Base-by-base conservation (phyloP, 208 protist genomes). In the Leishmania tarentolae region DNA sequence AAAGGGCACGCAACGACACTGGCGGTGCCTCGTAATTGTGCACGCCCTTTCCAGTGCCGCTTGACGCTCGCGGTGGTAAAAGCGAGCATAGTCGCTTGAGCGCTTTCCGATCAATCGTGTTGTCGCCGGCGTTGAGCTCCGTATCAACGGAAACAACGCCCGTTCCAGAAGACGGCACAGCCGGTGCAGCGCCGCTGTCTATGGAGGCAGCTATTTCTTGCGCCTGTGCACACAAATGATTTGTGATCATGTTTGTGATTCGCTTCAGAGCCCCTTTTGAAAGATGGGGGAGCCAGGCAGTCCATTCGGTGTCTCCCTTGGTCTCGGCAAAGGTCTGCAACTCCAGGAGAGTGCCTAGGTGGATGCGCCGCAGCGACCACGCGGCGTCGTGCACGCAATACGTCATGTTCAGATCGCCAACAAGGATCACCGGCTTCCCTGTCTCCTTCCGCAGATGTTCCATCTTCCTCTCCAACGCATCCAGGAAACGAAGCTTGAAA, bases 341-440 rank as follows among this genome's bases (percentile, higher is more conserved):
- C 66, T 83, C 61, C 53, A 87, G 65, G 19, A 89, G 85, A 28
- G 72, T 79, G 40, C 74, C 78, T 4, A 97, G 84, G 81, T 90
- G 85, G 4, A 97, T 65, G 50, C 94, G 89, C 35, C 92, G 90
- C 65, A 96, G 85, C 1, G 81, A 87, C 92, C 92, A 97, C 73
- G 83, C 86, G 40, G 88, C 89, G 79, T 98, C 95, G 50, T 94
- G 83, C 0, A 91, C 78, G 31, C 91, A 88, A 69, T 96, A 97
- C 3, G 95, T 95, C 82, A 93, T 89, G 87, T 98, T 98, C 47
- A 98, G 69, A 77, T 98, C 95, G 0, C 95, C 95, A 0, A 89
- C 84, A 5, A 98, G 88, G 31, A 98, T 92, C 24, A 97, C 85
- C 0, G 93, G 90, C 71, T 93, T 91, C n/a, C 78, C 73, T 11